Percentiles rank a stretch among this genome's conserved stretches.
Conservation (phyloP, 2,329 filamentous ascomycete species). For the Fusarium concolor region DNA sequence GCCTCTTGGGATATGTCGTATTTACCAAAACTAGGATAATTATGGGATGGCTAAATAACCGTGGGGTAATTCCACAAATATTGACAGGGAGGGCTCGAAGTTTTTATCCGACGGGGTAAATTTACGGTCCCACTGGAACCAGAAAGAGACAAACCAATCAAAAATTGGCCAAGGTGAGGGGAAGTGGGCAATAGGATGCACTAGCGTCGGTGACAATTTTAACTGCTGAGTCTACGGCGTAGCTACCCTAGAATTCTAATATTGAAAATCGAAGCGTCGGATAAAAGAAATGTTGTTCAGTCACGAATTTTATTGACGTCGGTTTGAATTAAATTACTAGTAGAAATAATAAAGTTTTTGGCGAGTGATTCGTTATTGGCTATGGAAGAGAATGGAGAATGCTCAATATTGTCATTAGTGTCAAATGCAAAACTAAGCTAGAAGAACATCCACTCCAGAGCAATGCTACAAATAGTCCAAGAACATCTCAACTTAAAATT, state of each 20-base stretch:
- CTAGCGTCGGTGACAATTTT: too few relatives aligned
- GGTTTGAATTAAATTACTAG: too few relatives aligned
- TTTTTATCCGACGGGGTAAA: background rate
- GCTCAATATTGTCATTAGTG: too few relatives aligned
- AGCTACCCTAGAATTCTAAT: background rate
- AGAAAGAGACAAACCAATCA: background rate
- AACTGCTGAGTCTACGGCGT: fast-evolving
- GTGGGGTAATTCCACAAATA: background rate
- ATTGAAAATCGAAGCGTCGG: background rate
- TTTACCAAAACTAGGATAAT: background rate
- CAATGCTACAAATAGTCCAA: too few relatives aligned
- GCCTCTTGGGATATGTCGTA: too few relatives aligned
- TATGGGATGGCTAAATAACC: background rate
- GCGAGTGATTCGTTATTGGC: too few relatives aligned
- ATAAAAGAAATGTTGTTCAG: background rate
- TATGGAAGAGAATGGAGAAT: too few relatives aligned
- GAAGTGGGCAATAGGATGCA: background rate
- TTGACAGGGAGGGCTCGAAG: fast-evolving
- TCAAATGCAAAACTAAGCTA: too few relatives aligned
- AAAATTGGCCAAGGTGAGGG: background rate
- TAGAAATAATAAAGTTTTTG: too few relatives aligned
- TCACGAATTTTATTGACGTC: too few relatives aligned
- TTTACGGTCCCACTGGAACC: background rate
- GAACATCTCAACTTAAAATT: too few relatives aligned
- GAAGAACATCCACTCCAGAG: too few relatives aligned